phyloP scores from a whole-genome alignment of 2,329 filamentous ascomycete genomes.

The Cladophialophora immunda region DNA sequence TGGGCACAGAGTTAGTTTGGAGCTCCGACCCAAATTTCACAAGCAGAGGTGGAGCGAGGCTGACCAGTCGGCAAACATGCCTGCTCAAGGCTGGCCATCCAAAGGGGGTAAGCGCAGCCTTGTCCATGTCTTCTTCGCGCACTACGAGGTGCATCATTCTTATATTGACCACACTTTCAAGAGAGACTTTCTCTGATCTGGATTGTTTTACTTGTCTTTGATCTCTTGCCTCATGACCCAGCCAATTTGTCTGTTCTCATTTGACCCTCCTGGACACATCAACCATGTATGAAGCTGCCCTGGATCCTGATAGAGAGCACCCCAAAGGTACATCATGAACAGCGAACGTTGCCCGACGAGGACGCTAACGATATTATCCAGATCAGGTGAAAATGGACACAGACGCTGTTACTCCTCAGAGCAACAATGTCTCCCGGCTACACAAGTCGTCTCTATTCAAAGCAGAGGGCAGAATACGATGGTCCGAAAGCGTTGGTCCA shows the following conservation, averaged over 20 bases:
- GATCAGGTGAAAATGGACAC: conserved; percentile 3
- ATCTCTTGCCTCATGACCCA: neutral
- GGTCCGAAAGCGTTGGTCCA: conserved; percentile 5
- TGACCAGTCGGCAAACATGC: conserved; percentile 15
- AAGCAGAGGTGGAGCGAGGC: neutral
- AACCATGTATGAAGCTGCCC: neutral
- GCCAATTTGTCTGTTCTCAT: neutral
- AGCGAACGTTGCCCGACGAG: neutral
- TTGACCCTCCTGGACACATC: too few relatives aligned
- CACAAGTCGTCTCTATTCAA: neutral
- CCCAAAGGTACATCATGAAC: neutral
- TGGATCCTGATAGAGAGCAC: neutral
- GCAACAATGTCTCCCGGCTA: neutral
- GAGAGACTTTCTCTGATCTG: neutral
- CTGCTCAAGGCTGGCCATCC: neutral
- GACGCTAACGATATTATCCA: conserved; percentile 3
- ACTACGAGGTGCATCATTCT: neutral
- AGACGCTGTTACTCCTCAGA: neutral
- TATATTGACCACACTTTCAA: neutral
- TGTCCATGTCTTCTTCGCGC: neutral
- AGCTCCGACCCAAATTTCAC: conserved; percentile 11
- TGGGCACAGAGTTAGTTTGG: neutral
- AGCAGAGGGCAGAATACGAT: neutral
- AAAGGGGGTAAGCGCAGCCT: conserved; percentile 15
- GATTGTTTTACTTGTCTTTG: neutral